Evolutionary conservation across 2,329 filamentous ascomycete genomes (phyloP), one percentile per base, ranked within the genome.

Genomic region (Fusarium pseudonygamai): DNA sequence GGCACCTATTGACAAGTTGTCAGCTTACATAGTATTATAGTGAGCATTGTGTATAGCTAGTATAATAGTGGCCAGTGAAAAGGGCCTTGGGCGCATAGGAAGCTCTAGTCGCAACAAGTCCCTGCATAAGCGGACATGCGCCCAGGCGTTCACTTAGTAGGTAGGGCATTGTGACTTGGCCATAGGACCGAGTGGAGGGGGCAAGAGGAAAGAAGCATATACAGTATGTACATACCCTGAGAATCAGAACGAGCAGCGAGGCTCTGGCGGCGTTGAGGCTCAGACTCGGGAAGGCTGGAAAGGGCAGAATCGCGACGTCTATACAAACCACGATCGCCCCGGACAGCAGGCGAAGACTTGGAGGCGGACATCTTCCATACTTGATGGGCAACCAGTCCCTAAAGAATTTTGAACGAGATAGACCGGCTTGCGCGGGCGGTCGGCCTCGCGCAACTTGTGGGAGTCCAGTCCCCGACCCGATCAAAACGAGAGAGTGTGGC

Each of bases 341-440:
- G 67, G 45, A 70, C 46, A 65, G 75, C 70, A 74, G 75, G 71
- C 71, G 77, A 78, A 72, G 78, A 70, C 70, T 78, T 71, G 57
- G 75, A 78, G 65, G 75, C 67, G 66, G 79, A 75, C 81, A 83
- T 83, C 45, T 82, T 77, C 81, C 81, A 83, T 83, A 70, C 78
- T 82, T 80, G 61, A 73, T 74, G 67, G 71, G 77, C 64, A 67
- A 53, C 24, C 59, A 66, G 59, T 49, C 60, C 67, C 72, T 74
- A 73, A 74, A 74, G 72, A 76, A 67, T 69, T 50, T 72, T 64
- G 62, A 68, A 69, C 45, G 45, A 60, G 65, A 71, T 53, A 60
- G 65, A 69, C 67, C 70, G 69, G 74, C 43, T 67, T 60, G 68
- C 69, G 65, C 73, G 71, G 75, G 73, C 59, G 62, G 75, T 78